Evolutionary conservation across 2,329 filamentous ascomycete species (phyloP).

Genomic region (Dendrostoma leiphaemia): DNA sequence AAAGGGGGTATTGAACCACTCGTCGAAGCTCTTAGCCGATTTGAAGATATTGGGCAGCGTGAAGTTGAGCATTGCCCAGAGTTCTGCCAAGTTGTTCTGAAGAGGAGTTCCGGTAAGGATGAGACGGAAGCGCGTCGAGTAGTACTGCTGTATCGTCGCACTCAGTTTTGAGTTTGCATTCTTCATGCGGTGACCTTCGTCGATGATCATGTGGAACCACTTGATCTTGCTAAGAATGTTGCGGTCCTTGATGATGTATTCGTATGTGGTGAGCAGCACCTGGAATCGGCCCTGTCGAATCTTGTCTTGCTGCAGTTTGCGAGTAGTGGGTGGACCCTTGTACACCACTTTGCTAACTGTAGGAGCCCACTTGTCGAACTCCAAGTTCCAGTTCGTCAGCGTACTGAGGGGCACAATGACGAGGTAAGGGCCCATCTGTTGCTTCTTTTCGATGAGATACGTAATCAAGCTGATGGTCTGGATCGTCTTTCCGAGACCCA

Average conservation of each 20-base stretch:
- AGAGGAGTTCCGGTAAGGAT: conserved; percentile 97
- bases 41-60: conserved; percentile 99
- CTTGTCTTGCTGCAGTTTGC: conserved; percentile 89
- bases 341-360: conserved; percentile 85
- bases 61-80: conserved; percentile 99
- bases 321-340: conserved; percentile 86
- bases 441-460: conserved; percentile 94
- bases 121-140: conserved; percentile 88
- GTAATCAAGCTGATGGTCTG: conserved; percentile 98
- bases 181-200: conserved; percentile 99
- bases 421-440: conserved; percentile 86
- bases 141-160: conserved; percentile 91
- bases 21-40: conserved; percentile 96
- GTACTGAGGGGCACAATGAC: conserved; percentile 97
- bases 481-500: conserved; percentile 99
- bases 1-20: conserved; percentile 99
- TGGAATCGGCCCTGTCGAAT: conserved; percentile 96
- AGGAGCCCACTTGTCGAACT: conserved; percentile 99
- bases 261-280: conserved; percentile 94
- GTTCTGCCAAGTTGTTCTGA: conserved; percentile 92
- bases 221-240: conserved; percentile 96
- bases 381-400: conserved; percentile 96
- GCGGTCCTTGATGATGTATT: conserved; percentile 99
- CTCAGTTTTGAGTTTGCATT: conserved; percentile 95
- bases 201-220: conserved; percentile 99